Percentiles rank a stretch among this genome's conserved stretches.
Conservation (phyloP, 2,329 filamentous ascomycete genomes). For the Colletotrichum siamense region DNA sequence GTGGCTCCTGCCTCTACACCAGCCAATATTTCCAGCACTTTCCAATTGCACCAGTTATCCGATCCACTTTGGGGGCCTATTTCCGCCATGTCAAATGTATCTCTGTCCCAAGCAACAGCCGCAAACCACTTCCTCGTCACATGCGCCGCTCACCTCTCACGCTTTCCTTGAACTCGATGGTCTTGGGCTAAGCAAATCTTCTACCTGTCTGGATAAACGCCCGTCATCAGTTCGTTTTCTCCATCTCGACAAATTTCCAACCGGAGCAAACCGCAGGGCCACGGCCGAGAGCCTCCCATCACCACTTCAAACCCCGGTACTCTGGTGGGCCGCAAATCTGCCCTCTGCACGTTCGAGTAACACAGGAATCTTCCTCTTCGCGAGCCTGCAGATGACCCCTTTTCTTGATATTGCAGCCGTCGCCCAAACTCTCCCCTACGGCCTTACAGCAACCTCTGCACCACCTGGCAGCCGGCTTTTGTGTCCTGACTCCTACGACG, state of each 20-base stretch:
- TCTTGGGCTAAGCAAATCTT: not conserved
- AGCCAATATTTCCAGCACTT: not conserved
- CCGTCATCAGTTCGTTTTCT: not conserved
- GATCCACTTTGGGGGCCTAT: not conserved
- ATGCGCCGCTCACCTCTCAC: not conserved
- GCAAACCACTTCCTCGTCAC: not conserved
- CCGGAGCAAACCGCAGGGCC: not conserved
- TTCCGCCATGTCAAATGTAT: not conserved
- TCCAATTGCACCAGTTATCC: not conserved
- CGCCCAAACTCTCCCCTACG: not conserved
- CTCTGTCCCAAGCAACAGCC: not conserved
- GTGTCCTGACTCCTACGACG: not conserved
- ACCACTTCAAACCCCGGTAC: not conserved
- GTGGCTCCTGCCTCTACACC: not conserved
- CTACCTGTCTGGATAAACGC: not conserved
- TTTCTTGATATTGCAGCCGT: not conserved
- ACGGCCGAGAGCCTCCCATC: not conserved
- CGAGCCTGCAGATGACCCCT: constrained; percentile 8
- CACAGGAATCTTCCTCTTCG: not conserved
- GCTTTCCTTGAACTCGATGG: not conserved
- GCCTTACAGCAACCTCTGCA: not conserved
- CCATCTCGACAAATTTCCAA: not conserved
- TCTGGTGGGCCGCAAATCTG: constrained; percentile 4
- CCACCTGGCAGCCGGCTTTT: not conserved
- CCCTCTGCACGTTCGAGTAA: constrained; percentile 1